phyloP scores from a whole-genome alignment of 257 asterid species.

The Solanum paucissectum region DNA sequence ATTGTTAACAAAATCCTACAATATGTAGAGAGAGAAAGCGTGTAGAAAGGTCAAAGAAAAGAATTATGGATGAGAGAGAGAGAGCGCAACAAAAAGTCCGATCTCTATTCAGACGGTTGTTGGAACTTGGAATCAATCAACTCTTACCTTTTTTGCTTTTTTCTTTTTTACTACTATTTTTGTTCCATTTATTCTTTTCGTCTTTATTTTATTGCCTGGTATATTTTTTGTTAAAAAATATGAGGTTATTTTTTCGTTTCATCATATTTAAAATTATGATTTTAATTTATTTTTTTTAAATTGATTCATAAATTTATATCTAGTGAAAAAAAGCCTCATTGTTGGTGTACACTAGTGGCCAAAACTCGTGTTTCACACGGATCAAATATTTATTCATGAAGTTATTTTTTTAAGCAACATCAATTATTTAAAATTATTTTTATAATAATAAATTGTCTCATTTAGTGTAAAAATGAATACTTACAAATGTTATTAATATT shows the following conservation, averaged over 20 bases:
- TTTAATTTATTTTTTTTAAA: too few relatives aligned
- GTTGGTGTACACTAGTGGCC: too few relatives aligned
- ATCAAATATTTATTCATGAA: too few relatives aligned
- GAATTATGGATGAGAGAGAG: slow-evolving; percentile 13
- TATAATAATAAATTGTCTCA: too few relatives aligned
- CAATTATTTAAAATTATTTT: too few relatives aligned
- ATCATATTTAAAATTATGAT: too few relatives aligned
- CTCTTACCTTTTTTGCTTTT: background rate
- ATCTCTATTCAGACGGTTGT: slow-evolving; percentile 27
- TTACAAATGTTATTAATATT: too few relatives aligned
- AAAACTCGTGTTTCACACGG: too few relatives aligned
- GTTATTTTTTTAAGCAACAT: too few relatives aligned
- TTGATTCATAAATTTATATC: too few relatives aligned
- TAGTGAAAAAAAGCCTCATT: background rate
- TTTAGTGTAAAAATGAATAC: too few relatives aligned
- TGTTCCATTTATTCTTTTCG: background rate
- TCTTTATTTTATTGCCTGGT: background rate
- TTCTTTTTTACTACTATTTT: background rate
- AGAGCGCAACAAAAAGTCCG: slow-evolving; percentile 10
- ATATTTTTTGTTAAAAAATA: too few relatives aligned
- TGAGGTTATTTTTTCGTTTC: background rate
- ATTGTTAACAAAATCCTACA: background rate
- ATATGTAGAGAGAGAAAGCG: slow-evolving; percentile 8
- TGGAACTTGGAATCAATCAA: slow-evolving; percentile 33
- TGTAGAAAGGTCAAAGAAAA: slow-evolving; percentile 27